Conservation (phyloP, 768 basidiomycete species). For the Boletus subparvulus region DNA sequence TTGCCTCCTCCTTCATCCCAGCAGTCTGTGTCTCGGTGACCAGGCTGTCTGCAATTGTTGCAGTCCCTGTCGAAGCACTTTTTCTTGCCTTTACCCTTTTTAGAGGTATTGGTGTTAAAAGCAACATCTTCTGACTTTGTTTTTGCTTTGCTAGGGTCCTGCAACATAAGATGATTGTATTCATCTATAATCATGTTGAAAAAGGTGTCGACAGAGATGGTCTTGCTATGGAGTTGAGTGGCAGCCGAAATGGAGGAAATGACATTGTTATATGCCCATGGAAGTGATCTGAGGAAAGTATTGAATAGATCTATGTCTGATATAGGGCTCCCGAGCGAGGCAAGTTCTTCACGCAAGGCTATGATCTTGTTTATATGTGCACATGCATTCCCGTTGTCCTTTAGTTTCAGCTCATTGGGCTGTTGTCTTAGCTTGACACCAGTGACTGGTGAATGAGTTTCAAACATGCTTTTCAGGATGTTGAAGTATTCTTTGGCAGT, state of each 20-base stretch:
- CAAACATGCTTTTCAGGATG: neutral
- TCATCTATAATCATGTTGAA: neutral
- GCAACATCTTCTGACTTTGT: too few species aligned
- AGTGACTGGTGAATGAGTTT: neutral
- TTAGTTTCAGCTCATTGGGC: neutral
- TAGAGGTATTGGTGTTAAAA: too few species aligned
- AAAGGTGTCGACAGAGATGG: neutral
- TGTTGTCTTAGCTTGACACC: neutral
- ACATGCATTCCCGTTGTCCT: too few species aligned
- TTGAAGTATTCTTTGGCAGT: too few species aligned
- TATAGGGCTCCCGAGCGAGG: neutral
- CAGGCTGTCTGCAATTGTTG: neutral
- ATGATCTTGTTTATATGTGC: too few species aligned
- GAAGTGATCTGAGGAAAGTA: neutral
- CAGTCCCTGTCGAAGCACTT: neutral
- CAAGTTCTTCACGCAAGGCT: too few species aligned
- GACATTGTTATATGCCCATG: neutral
- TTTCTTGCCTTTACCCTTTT: too few species aligned
- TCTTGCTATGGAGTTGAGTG: neutral
- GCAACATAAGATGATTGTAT: neutral
- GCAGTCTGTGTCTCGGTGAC: neutral
- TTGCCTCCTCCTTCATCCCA: neutral
- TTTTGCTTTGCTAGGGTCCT: too few species aligned
- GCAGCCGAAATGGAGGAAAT: neutral
- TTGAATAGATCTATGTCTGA: neutral